Conservation (phyloP, 148 eudicot species). For the Amaranthus cruentus region DNA sequence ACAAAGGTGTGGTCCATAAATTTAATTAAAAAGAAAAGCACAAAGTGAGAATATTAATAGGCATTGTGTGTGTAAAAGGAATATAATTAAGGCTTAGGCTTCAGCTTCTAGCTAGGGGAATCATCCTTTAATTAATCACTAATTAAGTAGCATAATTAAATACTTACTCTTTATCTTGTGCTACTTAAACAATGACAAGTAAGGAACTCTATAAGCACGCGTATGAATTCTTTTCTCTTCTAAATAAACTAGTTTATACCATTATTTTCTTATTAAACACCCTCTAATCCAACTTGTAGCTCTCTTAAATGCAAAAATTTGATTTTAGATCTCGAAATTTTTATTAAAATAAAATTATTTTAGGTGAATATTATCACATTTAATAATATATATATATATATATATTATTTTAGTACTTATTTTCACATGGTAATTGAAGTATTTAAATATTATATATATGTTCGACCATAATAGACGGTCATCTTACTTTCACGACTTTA, state of each 20-base stretch:
- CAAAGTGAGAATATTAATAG: constrained; percentile 21
- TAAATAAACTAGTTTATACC: neutral
- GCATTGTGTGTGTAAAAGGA: constrained; percentile 23
- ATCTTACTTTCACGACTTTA: no score
- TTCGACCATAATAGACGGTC: no score
- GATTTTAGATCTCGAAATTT: no score
- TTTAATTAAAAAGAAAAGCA: constrained; percentile 9
- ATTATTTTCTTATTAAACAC: neutral
- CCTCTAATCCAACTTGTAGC: neutral
- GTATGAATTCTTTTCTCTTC: constrained; percentile 1
- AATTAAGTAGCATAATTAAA: constrained; percentile 5
- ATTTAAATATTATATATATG: no score
- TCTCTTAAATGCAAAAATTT: neutral
- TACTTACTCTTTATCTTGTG: constrained; percentile 8
- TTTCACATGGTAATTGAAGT: no score
- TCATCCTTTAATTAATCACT: constrained; percentile 22
- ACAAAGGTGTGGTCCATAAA: constrained; percentile 27
- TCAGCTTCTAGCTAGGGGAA: constrained; percentile 26
- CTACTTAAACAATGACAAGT: constrained; percentile 15
- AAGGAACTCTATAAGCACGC: constrained; percentile 21
- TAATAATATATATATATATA: no score
- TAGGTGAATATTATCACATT: no score
- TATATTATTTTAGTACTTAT: no score
- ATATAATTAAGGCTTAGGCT: constrained; percentile 23
- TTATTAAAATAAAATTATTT: no score